Percentiles rank a stretch among this genome's conserved stretches.
These are phyloP conservation scores for Abrus precatorius DNA, from an alignment of 306 rosid genomes.

Conservation along the genomic window DNA sequence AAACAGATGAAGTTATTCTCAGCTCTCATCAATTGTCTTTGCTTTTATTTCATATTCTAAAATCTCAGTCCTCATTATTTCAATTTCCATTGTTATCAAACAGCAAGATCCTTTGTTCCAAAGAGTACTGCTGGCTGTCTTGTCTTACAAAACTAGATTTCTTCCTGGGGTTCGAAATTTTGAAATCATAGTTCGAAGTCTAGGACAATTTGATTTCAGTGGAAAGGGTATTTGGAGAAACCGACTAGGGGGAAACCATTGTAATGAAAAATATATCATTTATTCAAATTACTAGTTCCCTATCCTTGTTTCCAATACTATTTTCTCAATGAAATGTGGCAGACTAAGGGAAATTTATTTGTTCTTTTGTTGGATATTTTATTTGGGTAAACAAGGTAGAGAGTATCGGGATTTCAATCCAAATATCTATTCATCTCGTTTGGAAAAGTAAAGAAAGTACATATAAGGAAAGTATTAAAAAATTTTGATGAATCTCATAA, in stretches of 20 bases:
- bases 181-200: neutral
- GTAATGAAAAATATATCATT: neutral
- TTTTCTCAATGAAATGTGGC: neutral
- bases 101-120: slow-evolving; percentile 14
- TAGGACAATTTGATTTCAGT: neutral
- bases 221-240: neutral
- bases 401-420: neutral
- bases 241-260: neutral
- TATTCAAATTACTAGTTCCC: neutral
- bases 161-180: slow-evolving; percentile 1
- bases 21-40: neutral
- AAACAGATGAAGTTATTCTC: neutral
- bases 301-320: neutral
- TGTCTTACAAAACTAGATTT: neutral
- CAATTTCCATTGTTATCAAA: neutral
- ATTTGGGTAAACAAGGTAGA: neutral
- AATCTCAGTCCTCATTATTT: neutral
- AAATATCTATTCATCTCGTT: neutral
- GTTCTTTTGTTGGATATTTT: neutral
- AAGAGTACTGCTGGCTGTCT: neutral
- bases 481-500: neutral
- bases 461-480: neutral
- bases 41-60: slow-evolving; percentile 2
- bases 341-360: neutral
- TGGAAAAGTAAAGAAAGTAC: neutral